Evolutionary conservation across 148 eudicot genomes (phyloP), one percentile per base, ranked within the genome.

Genomic region (Nepenthes gracilis): DNA sequence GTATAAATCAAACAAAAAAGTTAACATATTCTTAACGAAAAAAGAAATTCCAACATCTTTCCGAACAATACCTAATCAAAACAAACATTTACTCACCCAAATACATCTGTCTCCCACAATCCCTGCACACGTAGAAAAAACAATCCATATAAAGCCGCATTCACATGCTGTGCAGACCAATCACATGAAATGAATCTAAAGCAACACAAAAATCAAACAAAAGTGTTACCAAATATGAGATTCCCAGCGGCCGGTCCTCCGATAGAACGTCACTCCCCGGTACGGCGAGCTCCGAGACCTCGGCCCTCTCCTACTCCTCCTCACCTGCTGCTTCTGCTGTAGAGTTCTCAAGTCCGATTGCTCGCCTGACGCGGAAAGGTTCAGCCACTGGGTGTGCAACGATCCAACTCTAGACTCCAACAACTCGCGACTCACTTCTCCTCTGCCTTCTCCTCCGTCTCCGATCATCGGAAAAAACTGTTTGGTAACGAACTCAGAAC

Each of bases 31-130:
- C 23, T 23, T 23, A 23, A 23, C 23, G 23, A 23, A 23, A 23
- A 23, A 23, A 23, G 23, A 23, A 23, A 36, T 2, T 11, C 9
- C 37, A 14, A 38, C 12, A 38, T 38, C 37, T 12, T 33, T 2
- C 35, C 2, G 43, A 23, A 14, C 12, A 33, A 43, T 14, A 59
- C 32, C 48, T 14, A 15, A 57, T 6, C 37, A 38, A 12, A 23
- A 12, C 61, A 58, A 58, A 58, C 14, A 54, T 54, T 13, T 59
- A 50, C 85, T 72, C 67, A 90, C 97, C 90, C 58, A 90, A 71
- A 70, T 86, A 90, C 62, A 90, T 88, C 77, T 90, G 97, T 65
- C 86, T 90, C 64, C 97, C 97, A 63, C 97, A 84, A 74, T 90
- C 97, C 96, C 95, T 84, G 77, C 60, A 69, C 32, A 13, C 52